Evolutionary conservation across 2,329 filamentous ascomycete species (phyloP).

Genomic region (Hypoxylon sp.): DNA sequence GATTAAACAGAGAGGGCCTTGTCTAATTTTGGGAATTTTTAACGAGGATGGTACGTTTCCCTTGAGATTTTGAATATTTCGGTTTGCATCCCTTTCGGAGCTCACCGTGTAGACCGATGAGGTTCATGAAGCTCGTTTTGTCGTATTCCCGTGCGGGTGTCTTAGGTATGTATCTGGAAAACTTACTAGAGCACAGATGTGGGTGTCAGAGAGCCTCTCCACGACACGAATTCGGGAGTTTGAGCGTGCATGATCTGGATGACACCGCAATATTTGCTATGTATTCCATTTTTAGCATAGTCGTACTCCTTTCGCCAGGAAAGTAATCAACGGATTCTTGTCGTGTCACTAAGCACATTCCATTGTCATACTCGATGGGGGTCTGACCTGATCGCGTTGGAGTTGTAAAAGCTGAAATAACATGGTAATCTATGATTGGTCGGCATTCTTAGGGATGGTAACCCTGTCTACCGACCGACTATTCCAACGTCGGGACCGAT

Average conservation of each 20-base stretch:
- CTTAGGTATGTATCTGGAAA: slow-evolving; percentile 18
- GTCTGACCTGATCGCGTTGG: slow-evolving; percentile 27
- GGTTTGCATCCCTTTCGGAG: slow-evolving; percentile 25
- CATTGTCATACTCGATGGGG: slow-evolving; percentile 19
- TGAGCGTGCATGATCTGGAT: slow-evolving; percentile 44
- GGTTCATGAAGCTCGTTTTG: slow-evolving; percentile 10
- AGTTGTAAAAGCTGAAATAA: slow-evolving; percentile 34
- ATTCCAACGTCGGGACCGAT: slow-evolving; percentile 39
- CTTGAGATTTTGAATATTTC: background rate
- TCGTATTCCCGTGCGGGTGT: slow-evolving; percentile 1
- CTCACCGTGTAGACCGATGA: slow-evolving; percentile 16
- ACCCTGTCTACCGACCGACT: slow-evolving; percentile 24
- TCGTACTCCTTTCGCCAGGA: slow-evolving; percentile 20
- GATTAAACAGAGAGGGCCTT: slow-evolving; percentile 40
- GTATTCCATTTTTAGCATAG: slow-evolving; percentile 45
- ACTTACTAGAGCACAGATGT: slow-evolving; percentile 1
- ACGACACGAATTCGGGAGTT: slow-evolving; percentile 25
- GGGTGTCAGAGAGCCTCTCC: slow-evolving; percentile 6
- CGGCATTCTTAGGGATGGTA: slow-evolving; percentile 26
- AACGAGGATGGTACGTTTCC: slow-evolving; percentile 40
- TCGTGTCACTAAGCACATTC: slow-evolving; percentile 35
- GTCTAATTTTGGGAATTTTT: slow-evolving; percentile 46
- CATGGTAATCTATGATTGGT: slow-evolving; percentile 25
- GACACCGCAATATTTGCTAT: slow-evolving; percentile 33
- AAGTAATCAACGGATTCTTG: slow-evolving; percentile 29